Conservation (phyloP, 139 green algal species). For the Micractinium sp. region DNA sequence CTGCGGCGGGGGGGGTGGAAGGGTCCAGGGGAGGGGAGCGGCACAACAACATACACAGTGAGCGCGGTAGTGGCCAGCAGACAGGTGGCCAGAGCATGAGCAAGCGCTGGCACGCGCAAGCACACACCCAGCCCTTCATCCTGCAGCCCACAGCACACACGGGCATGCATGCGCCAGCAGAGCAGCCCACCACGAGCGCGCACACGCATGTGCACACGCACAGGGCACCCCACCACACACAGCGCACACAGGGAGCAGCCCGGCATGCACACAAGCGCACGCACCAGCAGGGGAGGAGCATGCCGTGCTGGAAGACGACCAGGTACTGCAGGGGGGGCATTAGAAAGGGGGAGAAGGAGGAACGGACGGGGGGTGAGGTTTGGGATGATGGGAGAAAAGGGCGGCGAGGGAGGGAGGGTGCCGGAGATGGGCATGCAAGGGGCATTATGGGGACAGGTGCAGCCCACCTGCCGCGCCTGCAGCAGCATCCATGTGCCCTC, state of each 20-base stretch:
- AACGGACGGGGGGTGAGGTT: not conserved
- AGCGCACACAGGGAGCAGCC: not conserved
- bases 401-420: not conserved
- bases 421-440: no score
- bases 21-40: no score
- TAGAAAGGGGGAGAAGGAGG: not conserved
- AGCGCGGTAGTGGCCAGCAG: no score
- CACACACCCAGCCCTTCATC: no score
- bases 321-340: slow-evolving; percentile 5
- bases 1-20: not conserved
- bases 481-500: no score
- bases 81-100: no score
- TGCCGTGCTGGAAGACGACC: slow-evolving; percentile 31
- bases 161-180: not conserved
- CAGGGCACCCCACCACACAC: no score
- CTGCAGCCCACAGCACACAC: not conserved
- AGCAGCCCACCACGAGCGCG: not conserved
- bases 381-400: not conserved
- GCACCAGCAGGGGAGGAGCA: slow-evolving; percentile 5
- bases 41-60: no score
- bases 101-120: no score
- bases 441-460: no score
- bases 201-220: not conserved
- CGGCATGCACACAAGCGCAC: not conserved
- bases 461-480: no score